phyloP scores from a whole-genome alignment of 306 rosid genomes.

The Geum urbanum region DNA sequence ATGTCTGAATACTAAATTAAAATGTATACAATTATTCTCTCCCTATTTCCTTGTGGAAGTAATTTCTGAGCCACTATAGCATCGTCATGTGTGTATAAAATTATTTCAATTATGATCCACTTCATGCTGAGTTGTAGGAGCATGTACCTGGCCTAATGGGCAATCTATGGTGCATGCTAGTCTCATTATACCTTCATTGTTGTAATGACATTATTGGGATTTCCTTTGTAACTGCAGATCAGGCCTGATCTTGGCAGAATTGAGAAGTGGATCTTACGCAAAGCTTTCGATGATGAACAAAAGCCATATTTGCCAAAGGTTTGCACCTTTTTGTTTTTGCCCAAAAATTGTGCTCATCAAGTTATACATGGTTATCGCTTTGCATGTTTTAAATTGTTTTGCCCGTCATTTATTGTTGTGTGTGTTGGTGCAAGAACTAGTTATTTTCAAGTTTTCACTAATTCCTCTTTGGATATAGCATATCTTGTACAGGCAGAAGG shows the following conservation, averaged over 20 bases:
- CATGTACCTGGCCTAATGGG: not conserved
- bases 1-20: too few relatives aligned
- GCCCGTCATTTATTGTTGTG: not conserved
- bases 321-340: slow-evolving; percentile 25
- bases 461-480: slow-evolving; percentile 39
- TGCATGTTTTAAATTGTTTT: not conserved
- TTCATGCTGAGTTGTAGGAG: not conserved
- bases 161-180: not conserved
- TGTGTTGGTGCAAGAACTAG: not conserved
- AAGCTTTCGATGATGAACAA: slow-evolving; percentile 87
- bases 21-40: not conserved
- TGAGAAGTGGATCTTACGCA: slow-evolving; percentile 95
- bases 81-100: not conserved
- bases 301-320: slow-evolving; percentile 94
- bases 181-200: slow-evolving; percentile 4
- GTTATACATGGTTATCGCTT: not conserved
- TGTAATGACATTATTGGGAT: not conserved
- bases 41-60: not conserved
- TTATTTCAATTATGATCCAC: not conserved
- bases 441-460: slow-evolving; percentile 2
- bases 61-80: not conserved
- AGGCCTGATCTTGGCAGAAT: slow-evolving; percentile 80
- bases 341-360: not conserved
- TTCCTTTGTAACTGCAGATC: slow-evolving; percentile 48
- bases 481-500: slow-evolving; percentile 94